Percentiles rank a stretch among this genome's conserved stretches.
phyloP scores from a whole-genome alignment of 768 basidiomycete genomes.

The Mycena alexandri region DNA sequence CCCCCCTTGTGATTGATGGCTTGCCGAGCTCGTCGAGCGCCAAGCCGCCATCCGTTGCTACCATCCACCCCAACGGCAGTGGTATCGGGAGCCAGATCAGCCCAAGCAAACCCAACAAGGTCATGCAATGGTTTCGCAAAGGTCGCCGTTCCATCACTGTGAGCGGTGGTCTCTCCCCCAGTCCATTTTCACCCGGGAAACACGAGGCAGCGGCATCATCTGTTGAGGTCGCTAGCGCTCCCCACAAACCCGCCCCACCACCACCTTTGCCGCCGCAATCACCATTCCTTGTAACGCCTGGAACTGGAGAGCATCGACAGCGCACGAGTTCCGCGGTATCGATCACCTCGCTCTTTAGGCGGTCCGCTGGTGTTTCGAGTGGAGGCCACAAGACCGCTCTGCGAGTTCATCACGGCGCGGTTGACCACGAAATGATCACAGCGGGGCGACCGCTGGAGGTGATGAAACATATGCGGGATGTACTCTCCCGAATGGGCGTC shows the following conservation, averaged over 20 bases:
- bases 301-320: constrained; percentile 32
- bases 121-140: constrained; percentile 98
- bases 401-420: constrained; percentile 88
- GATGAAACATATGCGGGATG: constrained; percentile 77
- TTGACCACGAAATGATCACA: constrained; percentile 89
- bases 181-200: constrained; percentile 14
- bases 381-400: constrained; percentile 48
- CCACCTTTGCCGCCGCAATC: constrained; percentile 7
- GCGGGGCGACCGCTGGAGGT: constrained; percentile 79
- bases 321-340: constrained; percentile 36
- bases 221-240: constrained; percentile 30
- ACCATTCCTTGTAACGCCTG: constrained; percentile 35
- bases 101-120: constrained; percentile 89
- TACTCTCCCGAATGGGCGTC: constrained; percentile 85
- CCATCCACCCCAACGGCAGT: constrained; percentile 48
- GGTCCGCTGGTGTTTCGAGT: constrained; percentile 30
- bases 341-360: constrained; percentile 36
- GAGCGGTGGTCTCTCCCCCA: constrained; percentile 22
- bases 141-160: constrained; percentile 31
- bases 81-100: constrained; percentile 68
- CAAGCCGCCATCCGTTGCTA: constrained; percentile 24
- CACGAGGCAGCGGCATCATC: constrained; percentile 32
- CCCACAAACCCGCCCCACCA: constrained; percentile 18
- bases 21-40: constrained; percentile 16
- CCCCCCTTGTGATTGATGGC: constrained; percentile 30